Percentiles rank a stretch among this genome's conserved stretches.
These are phyloP conservation scores for Arthromyces matolae DNA, from an alignment of 768 basidiomycete genomes.

Conservation along the genomic window DNA sequence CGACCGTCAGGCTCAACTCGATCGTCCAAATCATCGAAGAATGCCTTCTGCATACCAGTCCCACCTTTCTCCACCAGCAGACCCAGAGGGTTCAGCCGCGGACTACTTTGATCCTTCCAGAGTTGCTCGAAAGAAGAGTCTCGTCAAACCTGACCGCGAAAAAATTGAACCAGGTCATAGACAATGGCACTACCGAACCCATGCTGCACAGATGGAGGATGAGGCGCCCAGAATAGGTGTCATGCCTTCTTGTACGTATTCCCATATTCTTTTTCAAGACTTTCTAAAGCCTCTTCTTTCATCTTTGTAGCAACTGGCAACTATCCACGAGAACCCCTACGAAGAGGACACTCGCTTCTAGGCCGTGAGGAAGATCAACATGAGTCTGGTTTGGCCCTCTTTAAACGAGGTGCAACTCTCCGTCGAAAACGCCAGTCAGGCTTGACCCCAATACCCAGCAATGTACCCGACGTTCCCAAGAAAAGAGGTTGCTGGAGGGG, in stretches of 20 bases:
- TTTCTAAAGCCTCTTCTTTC: slow-evolving; percentile 8
- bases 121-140: slow-evolving; percentile 82
- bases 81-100: slow-evolving; percentile 36
- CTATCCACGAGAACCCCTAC: slow-evolving; percentile 56
- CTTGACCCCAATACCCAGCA: slow-evolving; percentile 36
- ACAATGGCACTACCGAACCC: slow-evolving; percentile 90
- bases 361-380: slow-evolving; percentile 87
- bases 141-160: slow-evolving; percentile 91
- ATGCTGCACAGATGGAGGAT: slow-evolving; percentile 74
- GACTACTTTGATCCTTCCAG: slow-evolving; percentile 43
- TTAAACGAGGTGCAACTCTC: slow-evolving; percentile 80
- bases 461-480: slow-evolving; percentile 34
- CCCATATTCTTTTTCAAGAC: slow-evolving; percentile 20
- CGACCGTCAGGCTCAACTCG: slow-evolving; percentile 57
- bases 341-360: slow-evolving; percentile 87
- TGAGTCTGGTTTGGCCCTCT: slow-evolving; percentile 89
- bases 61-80: slow-evolving; percentile 27
- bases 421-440: slow-evolving; percentile 58
- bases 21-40: slow-evolving; percentile 47
- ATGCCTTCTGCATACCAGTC: slow-evolving; percentile 45
- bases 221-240: slow-evolving; percentile 68
- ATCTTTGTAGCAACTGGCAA: slow-evolving; percentile 67
- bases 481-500: slow-evolving; percentile 61
- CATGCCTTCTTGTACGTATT: slow-evolving; percentile 71
- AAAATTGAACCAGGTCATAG: slow-evolving; percentile 94